Conservation (phyloP, 2,329 filamentous ascomycete genomes). For the Nemania diffusa region DNA sequence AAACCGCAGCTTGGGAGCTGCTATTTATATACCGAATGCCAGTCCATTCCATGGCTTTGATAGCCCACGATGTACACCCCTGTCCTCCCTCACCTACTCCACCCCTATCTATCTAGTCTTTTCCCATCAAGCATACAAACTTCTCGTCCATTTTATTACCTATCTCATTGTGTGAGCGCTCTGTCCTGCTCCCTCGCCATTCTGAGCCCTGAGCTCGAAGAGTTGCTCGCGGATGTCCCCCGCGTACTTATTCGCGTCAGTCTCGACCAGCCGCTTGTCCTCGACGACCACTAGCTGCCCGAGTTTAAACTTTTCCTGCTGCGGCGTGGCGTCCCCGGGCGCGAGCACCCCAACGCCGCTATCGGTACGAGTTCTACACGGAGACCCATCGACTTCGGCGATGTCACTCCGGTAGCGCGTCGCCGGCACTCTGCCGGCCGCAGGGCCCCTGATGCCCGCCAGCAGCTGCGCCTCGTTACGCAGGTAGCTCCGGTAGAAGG, state of each 20-base stretch:
- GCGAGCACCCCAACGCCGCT: neutral
- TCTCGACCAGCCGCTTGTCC: slow-evolving; percentile 18
- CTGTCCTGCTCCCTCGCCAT: neutral
- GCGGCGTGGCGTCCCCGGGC: neutral
- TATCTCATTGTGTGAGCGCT: neutral
- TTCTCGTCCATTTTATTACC: neutral
- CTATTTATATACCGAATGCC: neutral
- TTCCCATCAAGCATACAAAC: neutral
- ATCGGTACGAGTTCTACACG: neutral
- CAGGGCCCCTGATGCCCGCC: neutral
- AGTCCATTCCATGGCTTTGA: neutral
- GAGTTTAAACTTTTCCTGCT: slow-evolving; percentile 18
- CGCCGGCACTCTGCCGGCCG: too few species aligned
- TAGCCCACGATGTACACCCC: neutral
- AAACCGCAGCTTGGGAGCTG: neutral
- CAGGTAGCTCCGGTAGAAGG: slow-evolving; percentile 51
- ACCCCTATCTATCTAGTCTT: neutral
- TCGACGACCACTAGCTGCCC: slow-evolving; percentile 18
- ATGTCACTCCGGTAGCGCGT: neutral
- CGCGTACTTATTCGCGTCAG: slow-evolving; percentile 19
- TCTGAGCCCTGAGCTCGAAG: neutral
- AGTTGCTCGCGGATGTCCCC: slow-evolving; percentile 12
- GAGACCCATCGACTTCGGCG: slow-evolving; percentile 7
- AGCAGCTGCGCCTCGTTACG: slow-evolving; percentile 21
- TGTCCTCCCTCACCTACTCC: neutral